These are phyloP conservation scores for Curvularia eragrostidis DNA, from an alignment of 2,329 filamentous ascomycete species.

Conservation along the genomic window DNA sequence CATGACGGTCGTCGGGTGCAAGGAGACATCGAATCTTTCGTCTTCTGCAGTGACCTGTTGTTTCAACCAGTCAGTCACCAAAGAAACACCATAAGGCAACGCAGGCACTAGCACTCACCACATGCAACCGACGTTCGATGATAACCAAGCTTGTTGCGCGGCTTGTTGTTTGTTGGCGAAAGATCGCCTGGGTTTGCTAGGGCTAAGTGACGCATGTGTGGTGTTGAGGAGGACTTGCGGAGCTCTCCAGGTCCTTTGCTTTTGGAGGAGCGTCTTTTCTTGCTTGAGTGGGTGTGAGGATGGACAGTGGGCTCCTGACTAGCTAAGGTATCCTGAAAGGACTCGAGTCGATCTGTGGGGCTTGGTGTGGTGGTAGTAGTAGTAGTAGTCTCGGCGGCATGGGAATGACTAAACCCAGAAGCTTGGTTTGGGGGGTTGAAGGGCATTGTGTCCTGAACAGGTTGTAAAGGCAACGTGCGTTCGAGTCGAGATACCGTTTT, in stretches of 20 bases:
- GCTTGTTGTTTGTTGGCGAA: constrained; percentile 66
- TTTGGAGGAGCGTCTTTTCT: constrained; percentile 50
- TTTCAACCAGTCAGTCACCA: constrained; percentile 26
- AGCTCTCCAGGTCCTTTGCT: constrained; percentile 50
- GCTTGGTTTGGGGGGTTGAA: constrained; percentile 40
- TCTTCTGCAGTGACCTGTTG: constrained; percentile 86
- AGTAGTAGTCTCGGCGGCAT: constrained; percentile 27
- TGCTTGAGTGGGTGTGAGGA: constrained; percentile 36
- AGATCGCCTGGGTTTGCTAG: constrained; percentile 50
- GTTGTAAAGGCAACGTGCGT: constrained; percentile 42
- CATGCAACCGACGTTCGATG: constrained; percentile 95
- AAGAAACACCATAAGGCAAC: background rate
- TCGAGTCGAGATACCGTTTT: constrained; percentile 45
- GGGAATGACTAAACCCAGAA: constrained; percentile 35
- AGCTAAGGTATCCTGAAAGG: constrained; percentile 25
- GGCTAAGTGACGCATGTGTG: constrained; percentile 55
- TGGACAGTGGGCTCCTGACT: constrained; percentile 27
- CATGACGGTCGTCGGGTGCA: constrained; percentile 72
- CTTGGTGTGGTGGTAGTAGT: constrained; percentile 24
- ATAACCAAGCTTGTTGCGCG: constrained; percentile 92
- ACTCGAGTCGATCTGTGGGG: constrained; percentile 31
- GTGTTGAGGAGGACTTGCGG: constrained; percentile 55
- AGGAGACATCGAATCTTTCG: constrained; percentile 93
- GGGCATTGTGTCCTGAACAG: constrained; percentile 46
- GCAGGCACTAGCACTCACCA: constrained; percentile 68